Base-by-base conservation (phyloP, 2,329 filamentous ascomycete genomes). In the Trichoderma pleuroti region DNA sequence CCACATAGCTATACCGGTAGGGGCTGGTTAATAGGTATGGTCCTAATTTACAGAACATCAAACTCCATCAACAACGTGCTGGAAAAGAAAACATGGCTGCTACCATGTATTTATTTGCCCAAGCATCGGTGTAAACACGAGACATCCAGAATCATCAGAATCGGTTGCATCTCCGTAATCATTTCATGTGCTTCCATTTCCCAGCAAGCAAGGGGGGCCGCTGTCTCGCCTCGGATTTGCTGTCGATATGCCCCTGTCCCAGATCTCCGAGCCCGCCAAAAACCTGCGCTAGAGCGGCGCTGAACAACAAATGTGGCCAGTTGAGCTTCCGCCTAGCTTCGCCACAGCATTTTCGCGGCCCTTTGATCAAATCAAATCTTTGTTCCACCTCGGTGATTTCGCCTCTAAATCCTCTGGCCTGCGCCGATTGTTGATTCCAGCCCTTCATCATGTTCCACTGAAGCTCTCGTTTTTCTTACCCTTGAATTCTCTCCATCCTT, bases 261-360 rank as follows among this genome's bases (percentile, higher is more conserved):
- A 69, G 67, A 69, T 69, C 67, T 69, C 67, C 42, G 67, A 63
- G 46, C 59, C 62, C 21, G 42, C 67, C 34, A 69, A 54, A 34
- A 34, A 30, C 54, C 39, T 68, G 65, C 65, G 65, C 65, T 68
- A 68, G 42, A 52, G 39, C 28, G 24, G 56, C 56, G 56, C 65
- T 68, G 65, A 60, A 68, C 65, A 60, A 60, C 56, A 68, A 34
- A 70, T 70, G 59, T 70, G 67, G 67, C 67, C 67, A 70, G 67
- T 70, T 63, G 49, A 70, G 59, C 59, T 49, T 63, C 57, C 67
- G 39, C 57, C 28, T 34, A 56, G 56, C 69, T 75, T 72, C 73
- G 74, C 74, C 74, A 74, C 74, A 60, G 64, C 70, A 57, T 56
- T 72, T 68, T 75, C 74, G 74, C 73, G 74, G 73, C 73, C 74